Evolutionary conservation across 495 filamentous ascomycete genomes (phyloP).

Genomic region (Penicillium soppii): DNA sequence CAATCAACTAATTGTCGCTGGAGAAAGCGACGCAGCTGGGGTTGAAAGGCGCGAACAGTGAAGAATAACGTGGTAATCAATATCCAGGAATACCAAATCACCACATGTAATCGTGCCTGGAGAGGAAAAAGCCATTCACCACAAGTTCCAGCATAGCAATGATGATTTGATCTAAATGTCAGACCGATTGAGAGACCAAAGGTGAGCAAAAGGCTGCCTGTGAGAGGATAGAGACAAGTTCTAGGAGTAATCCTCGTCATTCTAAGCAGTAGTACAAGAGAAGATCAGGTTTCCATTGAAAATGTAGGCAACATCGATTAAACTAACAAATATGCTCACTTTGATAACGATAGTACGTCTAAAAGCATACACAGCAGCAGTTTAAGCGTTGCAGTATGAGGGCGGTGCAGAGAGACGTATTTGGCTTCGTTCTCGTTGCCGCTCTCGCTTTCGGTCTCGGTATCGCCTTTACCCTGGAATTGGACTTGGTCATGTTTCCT

Average conservation of each 20-base stretch:
- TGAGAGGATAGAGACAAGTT: slow-evolving; percentile 11
- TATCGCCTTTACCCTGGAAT: not conserved
- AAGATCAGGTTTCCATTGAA: not conserved
- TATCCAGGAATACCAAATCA: slow-evolving; percentile 10
- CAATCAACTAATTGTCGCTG: slow-evolving; percentile 3
- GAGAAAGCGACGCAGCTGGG: slow-evolving; percentile 2
- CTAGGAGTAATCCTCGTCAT: slow-evolving; percentile 10
- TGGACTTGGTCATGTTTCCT: no score
- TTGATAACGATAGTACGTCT: not conserved
- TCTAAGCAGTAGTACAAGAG: slow-evolving; percentile 1
- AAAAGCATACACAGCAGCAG: not conserved
- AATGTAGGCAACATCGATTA: not conserved
- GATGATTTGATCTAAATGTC: slow-evolving; percentile 11
- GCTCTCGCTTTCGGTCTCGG: not conserved
- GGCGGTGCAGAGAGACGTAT: not conserved
- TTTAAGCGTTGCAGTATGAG: not conserved
- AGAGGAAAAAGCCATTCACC: slow-evolving; percentile 11
- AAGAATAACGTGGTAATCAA: slow-evolving; percentile 4
- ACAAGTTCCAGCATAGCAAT: slow-evolving; percentile 10
- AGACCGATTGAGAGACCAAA: slow-evolving; percentile 8
- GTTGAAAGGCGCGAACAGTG: slow-evolving; percentile 9
- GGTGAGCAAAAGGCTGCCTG: slow-evolving; percentile 7
- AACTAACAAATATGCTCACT: not conserved
- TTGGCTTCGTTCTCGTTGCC: not conserved
- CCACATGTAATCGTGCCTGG: slow-evolving; percentile 10